Percentiles rank a stretch among this genome's conserved stretches.
These are phyloP conservation scores for Paraurostyla sp. DNA, from an alignment of 73 alveolate species.

Conservation along the genomic window DNA sequence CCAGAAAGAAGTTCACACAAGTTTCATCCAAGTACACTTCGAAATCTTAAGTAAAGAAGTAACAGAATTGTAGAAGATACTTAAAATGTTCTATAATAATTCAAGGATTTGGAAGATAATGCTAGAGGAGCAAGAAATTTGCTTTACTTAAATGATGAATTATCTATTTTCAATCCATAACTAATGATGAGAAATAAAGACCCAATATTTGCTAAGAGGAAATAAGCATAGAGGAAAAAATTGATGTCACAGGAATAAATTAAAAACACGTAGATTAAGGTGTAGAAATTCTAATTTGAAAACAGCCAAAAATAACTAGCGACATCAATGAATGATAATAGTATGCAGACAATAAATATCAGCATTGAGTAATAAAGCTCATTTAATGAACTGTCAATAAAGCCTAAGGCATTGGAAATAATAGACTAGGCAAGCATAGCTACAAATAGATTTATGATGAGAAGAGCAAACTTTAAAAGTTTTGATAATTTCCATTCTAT, in stretches of 20 bases:
- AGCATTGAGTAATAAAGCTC: neutral
- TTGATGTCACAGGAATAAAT: neutral
- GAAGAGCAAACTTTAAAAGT: neutral
- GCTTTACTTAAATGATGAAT: neutral
- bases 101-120: neutral
- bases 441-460: neutral
- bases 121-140: neutral
- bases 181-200: neutral
- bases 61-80: neutral
- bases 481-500: neutral
- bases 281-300: neutral
- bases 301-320: neutral
- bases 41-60: neutral
- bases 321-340: neutral
- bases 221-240: neutral
- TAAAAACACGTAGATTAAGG: neutral
- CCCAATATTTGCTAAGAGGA: neutral
- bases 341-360: neutral
- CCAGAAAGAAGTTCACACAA: constrained; percentile 24
- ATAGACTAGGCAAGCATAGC: neutral
- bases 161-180: neutral
- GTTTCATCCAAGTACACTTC: neutral
- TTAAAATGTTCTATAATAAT: neutral
- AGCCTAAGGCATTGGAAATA: neutral
- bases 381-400: neutral